Conservation (phyloP, 169 alveolate species). For the Eimeria sp. region DNA sequence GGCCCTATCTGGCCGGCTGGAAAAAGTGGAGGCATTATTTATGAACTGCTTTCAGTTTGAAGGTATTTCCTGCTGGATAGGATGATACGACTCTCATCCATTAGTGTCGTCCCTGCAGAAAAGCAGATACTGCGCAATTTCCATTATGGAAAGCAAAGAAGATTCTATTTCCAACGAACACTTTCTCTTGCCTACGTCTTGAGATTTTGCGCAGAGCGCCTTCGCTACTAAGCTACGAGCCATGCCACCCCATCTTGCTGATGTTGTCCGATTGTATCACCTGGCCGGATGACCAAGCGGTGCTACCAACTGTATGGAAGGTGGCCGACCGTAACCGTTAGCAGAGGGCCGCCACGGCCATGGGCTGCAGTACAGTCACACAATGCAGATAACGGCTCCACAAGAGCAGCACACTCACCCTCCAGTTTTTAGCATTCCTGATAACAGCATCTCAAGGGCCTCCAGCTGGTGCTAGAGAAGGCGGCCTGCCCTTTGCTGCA, state of each 20-base stretch:
- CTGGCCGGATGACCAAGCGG: not conserved
- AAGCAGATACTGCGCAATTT: not conserved
- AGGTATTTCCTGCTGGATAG: not conserved
- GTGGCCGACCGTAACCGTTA: no score
- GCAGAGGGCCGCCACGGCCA: no score
- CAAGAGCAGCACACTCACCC: no score
- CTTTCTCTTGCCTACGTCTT: not conserved
- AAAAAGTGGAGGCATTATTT: not conserved
- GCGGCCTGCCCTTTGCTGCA: not conserved
- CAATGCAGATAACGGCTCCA: no score
- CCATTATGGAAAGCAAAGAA: not conserved
- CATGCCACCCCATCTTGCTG: not conserved
- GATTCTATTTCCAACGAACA: no score
- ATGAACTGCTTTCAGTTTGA: not conserved
- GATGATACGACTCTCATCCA: not conserved
- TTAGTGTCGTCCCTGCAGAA: not conserved
- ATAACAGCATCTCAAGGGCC: no score
- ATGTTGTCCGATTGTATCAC: not conserved
- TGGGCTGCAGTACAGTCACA: no score
- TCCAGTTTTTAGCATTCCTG: no score
- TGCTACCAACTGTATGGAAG: no score
- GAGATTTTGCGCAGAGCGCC: not conserved
- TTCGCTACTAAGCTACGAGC: not conserved
- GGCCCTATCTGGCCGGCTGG: not conserved
- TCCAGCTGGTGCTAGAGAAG: no score